Base-by-base conservation (phyloP, 1,284 basidiomycete genomes). In the Ganoderma lingzhi region DNA sequence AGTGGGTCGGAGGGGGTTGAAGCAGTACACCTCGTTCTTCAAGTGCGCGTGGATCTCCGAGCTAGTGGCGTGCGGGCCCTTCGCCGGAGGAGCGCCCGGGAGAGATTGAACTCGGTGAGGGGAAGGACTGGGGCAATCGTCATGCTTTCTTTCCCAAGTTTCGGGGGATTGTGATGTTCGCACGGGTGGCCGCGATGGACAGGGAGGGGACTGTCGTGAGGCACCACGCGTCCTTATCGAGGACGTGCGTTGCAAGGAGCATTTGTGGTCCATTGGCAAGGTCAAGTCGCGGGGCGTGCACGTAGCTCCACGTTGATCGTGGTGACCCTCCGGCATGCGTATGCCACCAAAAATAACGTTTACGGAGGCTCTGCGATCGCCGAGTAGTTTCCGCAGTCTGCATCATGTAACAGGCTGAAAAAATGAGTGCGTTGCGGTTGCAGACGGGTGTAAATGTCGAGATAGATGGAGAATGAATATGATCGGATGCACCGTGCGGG, bases 181-280 rank as follows among this genome's bases (percentile, higher is more conserved):
- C 90, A 63, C 91, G 89, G 3, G 84, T 88, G 45, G 84, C 84
- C 15, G 80, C 76, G 71, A 93, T 85, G 17, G 90, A 90, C 35
- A 92, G 82, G 8, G 80, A 73, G 17, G 84, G 80, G 42, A 82
- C 70, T 68, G 93, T 76, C 12, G 75, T 78, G 12, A 94, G 87
- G 0, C 95, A 95, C 96, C 96, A 98, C 1, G 95, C 94, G 15
- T 96, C 96, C 14, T 93, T 93, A 37, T 92, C 87, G 64, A 98
- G 79, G 63, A 97, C 85, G 69, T 90, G 84, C 4, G 90, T 90
- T 32, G 91, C 90, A 2, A 82, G 76, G 35, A 91, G 76, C n/a
- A n/a, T n/a, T n/a, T n/a, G n/a, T n/a, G n/a, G n/a, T n/a, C n/a
- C n/a, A n/a, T n/a, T n/a, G n/a, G n/a, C n/a, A n/a, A n/a, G n/a